A percentile compares a stretch with the other conserved stretches of the same genome.
Conservation (phyloP, 495 filamentous ascomycete species). For the Rhypophila decipiens region DNA sequence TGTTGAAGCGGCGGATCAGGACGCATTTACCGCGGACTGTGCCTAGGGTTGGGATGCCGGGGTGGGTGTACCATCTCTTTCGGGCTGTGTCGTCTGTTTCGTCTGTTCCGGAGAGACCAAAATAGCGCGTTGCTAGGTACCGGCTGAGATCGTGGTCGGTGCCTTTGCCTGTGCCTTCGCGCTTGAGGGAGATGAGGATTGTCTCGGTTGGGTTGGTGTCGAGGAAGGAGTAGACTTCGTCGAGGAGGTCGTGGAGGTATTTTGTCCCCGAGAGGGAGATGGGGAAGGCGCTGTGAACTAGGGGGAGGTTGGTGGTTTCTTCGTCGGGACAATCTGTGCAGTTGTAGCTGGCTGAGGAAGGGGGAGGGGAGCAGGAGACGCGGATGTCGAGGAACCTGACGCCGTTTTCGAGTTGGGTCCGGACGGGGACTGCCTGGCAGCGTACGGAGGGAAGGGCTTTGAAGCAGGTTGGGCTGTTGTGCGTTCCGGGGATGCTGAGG, state of each 20-base stretch:
- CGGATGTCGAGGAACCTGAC: slow-evolving; percentile 93
- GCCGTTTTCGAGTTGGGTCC: slow-evolving; percentile 78
- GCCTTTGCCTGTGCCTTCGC: slow-evolving; percentile 74
- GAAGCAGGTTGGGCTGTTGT: slow-evolving; percentile 85
- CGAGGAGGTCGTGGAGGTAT: slow-evolving; percentile 67
- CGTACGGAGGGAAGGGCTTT: slow-evolving; percentile 84
- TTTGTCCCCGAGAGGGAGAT: slow-evolving; percentile 47
- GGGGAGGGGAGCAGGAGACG: slow-evolving; percentile 36
- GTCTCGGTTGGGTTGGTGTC: slow-evolving; percentile 71
- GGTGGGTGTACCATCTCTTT: slow-evolving; percentile 67
- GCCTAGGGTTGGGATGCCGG: slow-evolving; percentile 74
- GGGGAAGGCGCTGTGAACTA: slow-evolving; percentile 43
- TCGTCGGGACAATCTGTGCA: neutral
- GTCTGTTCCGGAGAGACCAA: slow-evolving; percentile 29
- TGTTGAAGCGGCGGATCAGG: slow-evolving; percentile 71
- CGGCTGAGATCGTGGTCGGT: slow-evolving; percentile 74
- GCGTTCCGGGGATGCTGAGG: slow-evolving; percentile 89
- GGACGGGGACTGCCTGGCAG: slow-evolving; percentile 76
- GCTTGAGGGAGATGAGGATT: slow-evolving; percentile 82
- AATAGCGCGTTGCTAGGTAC: slow-evolving; percentile 66
- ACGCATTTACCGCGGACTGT: slow-evolving; percentile 78
- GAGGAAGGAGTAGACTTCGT: slow-evolving; percentile 66
- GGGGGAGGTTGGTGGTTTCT: slow-evolving; percentile 45
- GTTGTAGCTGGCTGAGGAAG: slow-evolving; percentile 25
- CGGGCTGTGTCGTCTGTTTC: slow-evolving; percentile 8